Evolutionary conservation across 1,284 basidiomycete genomes (phyloP), one percentile per base, ranked within the genome.

Genomic region (Austroboletus niveus): DNA sequence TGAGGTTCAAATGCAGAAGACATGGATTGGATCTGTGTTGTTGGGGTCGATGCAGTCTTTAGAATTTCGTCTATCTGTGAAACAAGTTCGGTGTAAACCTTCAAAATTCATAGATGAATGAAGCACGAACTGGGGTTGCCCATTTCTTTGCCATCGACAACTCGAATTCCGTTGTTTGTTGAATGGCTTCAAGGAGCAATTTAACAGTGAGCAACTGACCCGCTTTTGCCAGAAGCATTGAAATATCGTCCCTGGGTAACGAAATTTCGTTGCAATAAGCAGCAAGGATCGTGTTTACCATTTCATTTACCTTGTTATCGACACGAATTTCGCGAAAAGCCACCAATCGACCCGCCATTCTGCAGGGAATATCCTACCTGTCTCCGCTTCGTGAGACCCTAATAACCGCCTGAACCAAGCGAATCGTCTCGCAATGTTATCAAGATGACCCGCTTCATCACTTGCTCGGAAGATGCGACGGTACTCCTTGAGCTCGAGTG

Each of bases 331-430:
- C 14, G 86, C 81, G 29, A 89, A 77, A 40, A 98, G 72, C 69
- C 85, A 76, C 77, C 90, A 88, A 0, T 84, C 86, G 22, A 95
- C 87, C 50, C 77, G 84, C 94, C 94, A 98, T 41, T 82, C 80
- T 0, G 77, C 63, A 12, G 94, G 92, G 65, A 97, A 97, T 1
- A 92, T 81, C 14, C 81, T 74, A 0, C 86, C 87, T 55, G 90
- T 87, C 61, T 98, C 94, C 17, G 89, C 82, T 59, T 98, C 93
- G 68, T 97, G 92, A 8, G 82, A 84, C 58, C 89, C 85, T 34
- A 99, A 73, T n/a, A 96, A 71, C n/a, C 95, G 80, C 22, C 90
- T 78, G 72, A 98, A 98, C 94, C 95, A 99, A 2, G 95, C 92
- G 60, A 94, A 99, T 36, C 97, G 82, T 15, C 96, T 79, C 0